These are phyloP conservation scores for Phlebopus sp. DNA, from an alignment of 1,284 basidiomycete genomes.

Conservation along the genomic window DNA sequence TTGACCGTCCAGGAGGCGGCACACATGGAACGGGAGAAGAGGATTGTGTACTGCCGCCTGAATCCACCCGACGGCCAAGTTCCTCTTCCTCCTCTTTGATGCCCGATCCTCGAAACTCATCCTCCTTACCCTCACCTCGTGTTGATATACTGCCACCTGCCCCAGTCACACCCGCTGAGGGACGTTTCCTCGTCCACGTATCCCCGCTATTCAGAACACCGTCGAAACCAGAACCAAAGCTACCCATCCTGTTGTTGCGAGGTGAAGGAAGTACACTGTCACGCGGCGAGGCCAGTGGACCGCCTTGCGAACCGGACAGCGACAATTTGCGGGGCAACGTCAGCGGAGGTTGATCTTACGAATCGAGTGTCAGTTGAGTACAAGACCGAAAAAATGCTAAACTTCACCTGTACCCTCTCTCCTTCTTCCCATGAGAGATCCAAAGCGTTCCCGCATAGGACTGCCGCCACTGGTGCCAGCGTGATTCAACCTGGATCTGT, in stretches of 20 bases:
- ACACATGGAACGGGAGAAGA: conserved; percentile 11
- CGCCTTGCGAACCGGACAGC: conserved; percentile 56
- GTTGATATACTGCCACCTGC: conserved; percentile 29
- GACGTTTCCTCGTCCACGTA: conserved; percentile 63
- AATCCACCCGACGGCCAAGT: conserved; percentile 16
- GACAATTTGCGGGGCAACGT: conserved; percentile 64
- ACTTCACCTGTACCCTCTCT: conserved; percentile 63
- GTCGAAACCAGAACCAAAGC: conserved; percentile 58
- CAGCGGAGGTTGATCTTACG: conserved; percentile 46
- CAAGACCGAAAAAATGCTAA: neutral
- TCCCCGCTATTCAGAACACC: conserved; percentile 67
- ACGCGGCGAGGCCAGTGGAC: conserved; percentile 51
- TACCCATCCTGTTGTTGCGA: conserved; percentile 57
- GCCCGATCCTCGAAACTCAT: conserved; percentile 40
- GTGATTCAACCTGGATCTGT: conserved; percentile 57
- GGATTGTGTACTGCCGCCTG: conserved; percentile 7
- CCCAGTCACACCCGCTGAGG: conserved; percentile 51
- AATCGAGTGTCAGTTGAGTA: conserved; percentile 13
- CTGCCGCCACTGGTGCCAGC: conserved; percentile 47
- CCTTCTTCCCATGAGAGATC: conserved; percentile 54
- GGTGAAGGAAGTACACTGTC: conserved; percentile 60
- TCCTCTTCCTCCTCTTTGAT: conserved; percentile 63
- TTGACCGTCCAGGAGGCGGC: conserved; percentile 7
- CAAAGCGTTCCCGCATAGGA: conserved; percentile 65
- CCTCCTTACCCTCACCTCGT: conserved; percentile 41